Conservation (phyloP, 768 basidiomycete genomes). For the Mrakia blollopis region DNA sequence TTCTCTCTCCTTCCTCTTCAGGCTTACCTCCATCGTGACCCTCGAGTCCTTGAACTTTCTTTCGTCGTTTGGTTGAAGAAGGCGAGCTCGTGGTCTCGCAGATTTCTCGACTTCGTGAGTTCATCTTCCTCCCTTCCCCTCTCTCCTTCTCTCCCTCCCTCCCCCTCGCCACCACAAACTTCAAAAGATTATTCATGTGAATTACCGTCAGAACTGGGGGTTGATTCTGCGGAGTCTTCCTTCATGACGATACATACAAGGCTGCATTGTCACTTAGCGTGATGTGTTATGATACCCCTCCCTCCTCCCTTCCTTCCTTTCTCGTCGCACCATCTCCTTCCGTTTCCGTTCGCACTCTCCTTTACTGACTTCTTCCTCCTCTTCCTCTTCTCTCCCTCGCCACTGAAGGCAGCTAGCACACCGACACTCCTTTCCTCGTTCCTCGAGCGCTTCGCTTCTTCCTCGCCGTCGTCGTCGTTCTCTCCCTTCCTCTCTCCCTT, state of each 20-base stretch:
- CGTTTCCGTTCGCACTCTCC: neutral
- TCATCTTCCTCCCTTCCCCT: neutral
- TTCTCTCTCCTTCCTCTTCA: neutral
- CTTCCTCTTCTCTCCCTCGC: neutral
- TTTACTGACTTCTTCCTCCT: slow-evolving; percentile 6
- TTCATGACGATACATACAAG: slow-evolving; percentile 27
- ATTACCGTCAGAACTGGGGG: slow-evolving; percentile 27
- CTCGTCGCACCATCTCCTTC: neutral
- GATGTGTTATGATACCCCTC: slow-evolving; percentile 22
- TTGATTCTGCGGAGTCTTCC: slow-evolving; percentile 3
- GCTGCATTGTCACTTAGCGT: slow-evolving; percentile 30
- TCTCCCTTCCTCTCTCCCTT: neutral
- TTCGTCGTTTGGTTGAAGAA: neutral
- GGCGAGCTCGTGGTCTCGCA: too few relatives aligned
- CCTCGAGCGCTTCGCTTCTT: neutral
- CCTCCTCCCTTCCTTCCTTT: slow-evolving; percentile 2
- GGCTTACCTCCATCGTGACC: neutral
- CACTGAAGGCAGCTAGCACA: neutral
- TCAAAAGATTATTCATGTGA: slow-evolving; percentile 28
- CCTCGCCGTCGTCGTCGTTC: neutral
- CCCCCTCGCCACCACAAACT: neutral
- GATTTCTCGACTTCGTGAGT: neutral
- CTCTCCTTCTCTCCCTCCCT: neutral
- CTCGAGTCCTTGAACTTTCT: neutral
- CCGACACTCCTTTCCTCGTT: neutral